Evolutionary conservation across 345 rosid genomes (phyloP), one percentile per base, ranked within the genome.

Genomic region (Litchi chinensis): DNA sequence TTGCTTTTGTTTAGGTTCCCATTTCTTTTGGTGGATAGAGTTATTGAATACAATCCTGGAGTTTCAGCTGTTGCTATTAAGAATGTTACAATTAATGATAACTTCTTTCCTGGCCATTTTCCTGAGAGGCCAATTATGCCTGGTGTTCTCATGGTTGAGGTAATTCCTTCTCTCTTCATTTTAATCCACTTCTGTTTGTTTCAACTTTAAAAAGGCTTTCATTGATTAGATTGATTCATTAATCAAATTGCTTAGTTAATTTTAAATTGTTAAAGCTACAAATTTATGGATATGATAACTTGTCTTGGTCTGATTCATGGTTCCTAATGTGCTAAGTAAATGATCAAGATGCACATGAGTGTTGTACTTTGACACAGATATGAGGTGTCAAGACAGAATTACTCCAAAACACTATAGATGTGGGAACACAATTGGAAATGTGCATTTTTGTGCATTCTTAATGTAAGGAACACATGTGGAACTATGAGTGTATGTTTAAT

Each of bases 101-200:
- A 93, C 87, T 97, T 97, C 85, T 97, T 97, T 77, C 99, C 99
- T 73, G 99, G 99, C 0, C 99, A 97, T 86, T 97, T 97, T 69
- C 99, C 99, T 68, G 98, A 92, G 83, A 90, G 99, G 76, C 99
- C 99, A 3, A 97, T 97, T 1, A 94, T 97, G 99, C 99, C 99
- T 73, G 98, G 98, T 67, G 99, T 97, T 65, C 98, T 97, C 86
- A 97, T 94, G 98, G 89, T 97, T 83, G 99, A 94, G 98, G 98
- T 94, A 79, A 84, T 78, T 28, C 10, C 48, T 32, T 22, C 28
- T 60, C 11, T 60, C 64, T n/a, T 60, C 26, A n/a, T 19, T 21
- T 60, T 26, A 26, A 26, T 26, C 1, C 28, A 26, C 28, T 22
- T 21, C 22, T 60, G 26, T 32, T 19, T 37, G 1, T 56, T 10